Conservation (phyloP, 108 stramenopile genomes). For the Fragilariopsis cylindrus region DNA sequence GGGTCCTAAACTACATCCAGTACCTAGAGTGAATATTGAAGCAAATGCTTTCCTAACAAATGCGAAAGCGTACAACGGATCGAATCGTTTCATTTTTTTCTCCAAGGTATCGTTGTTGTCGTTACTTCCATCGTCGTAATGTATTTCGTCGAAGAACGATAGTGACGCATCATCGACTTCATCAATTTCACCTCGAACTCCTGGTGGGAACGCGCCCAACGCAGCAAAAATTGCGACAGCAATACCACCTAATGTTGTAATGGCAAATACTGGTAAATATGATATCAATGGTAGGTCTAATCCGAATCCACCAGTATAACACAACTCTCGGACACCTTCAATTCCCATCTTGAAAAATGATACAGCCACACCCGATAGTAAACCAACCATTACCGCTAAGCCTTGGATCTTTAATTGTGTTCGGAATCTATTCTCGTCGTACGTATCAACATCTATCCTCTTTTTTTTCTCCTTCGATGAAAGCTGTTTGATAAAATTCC, state of each 20-base stretch:
- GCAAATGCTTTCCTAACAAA: constrained; percentile 74
- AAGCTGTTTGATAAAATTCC: not conserved
- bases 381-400: constrained; percentile 56
- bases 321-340: constrained; percentile 49
- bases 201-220: constrained; percentile 65
- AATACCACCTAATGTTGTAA: constrained; percentile 71
- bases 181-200: constrained; percentile 59
- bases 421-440: constrained; percentile 1
- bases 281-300: not conserved
- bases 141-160: constrained; percentile 6
- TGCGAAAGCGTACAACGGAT: constrained; percentile 31
- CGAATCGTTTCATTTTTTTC: constrained; percentile 30
- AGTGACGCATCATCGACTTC: constrained; percentile 65
- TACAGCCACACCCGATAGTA: constrained; percentile 58
- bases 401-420: constrained; percentile 38
- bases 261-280: constrained; percentile 23
- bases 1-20: constrained; percentile 86
- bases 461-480: constrained; percentile 3
- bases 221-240: constrained; percentile 47
- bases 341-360: constrained; percentile 74
- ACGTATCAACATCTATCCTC: not conserved
- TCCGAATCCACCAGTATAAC: constrained; percentile 6
- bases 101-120: constrained; percentile 20
- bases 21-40: constrained; percentile 85
- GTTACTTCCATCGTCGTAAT: constrained; percentile 8